These are phyloP conservation scores for Psidium friedrichsthalianum DNA, from an alignment of 345 rosid species.

Conservation along the genomic window DNA sequence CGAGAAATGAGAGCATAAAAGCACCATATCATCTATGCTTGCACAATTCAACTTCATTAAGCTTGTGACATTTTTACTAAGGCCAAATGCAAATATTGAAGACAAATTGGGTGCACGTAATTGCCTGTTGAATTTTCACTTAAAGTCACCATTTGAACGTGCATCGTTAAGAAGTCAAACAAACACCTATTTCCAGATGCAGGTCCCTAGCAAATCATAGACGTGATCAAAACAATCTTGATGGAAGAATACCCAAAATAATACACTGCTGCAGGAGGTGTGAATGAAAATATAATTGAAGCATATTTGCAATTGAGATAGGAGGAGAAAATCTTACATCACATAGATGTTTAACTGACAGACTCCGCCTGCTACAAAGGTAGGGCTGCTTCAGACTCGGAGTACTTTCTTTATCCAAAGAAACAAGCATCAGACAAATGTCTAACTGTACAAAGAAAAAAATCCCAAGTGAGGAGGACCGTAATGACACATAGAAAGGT, in stretches of 20 bases:
- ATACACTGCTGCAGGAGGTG: background rate
- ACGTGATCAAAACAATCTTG: background rate
- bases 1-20: background rate
- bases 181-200: background rate
- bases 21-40: background rate
- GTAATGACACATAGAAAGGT: background rate
- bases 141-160: background rate
- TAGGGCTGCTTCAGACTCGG: conserved; percentile 67
- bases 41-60: background rate
- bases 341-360: conserved; percentile 61
- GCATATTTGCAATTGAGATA: conserved; percentile 3
- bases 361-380: conserved; percentile 62
- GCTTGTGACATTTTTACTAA: background rate
- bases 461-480: background rate
- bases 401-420: conserved; percentile 41
- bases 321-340: conserved; percentile 49
- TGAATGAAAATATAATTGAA: background rate
- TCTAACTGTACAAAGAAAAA: conserved; percentile 36
- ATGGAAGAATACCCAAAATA: background rate
- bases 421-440: conserved; percentile 68
- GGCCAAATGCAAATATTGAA: background rate
- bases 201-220: background rate
- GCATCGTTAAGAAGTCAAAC: background rate
- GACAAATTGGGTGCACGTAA: background rate
- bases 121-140: background rate